phyloP scores from a whole-genome alignment of 2,329 filamentous ascomycete genomes.

The Trichoderma koningiopsis region DNA sequence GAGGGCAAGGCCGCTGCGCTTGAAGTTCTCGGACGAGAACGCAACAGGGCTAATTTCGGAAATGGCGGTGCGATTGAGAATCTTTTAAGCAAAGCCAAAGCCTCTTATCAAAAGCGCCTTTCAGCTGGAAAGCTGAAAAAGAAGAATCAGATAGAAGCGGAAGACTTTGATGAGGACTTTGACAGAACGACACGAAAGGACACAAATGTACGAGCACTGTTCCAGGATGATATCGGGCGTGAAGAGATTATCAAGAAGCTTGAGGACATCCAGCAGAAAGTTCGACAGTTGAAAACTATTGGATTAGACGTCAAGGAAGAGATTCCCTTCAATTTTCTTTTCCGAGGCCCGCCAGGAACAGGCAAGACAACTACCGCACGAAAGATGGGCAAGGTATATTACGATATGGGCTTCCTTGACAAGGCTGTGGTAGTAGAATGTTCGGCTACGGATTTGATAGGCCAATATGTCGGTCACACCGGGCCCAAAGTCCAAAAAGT shows the following conservation, averaged over 20 bases:
- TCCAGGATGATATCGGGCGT: constrained; percentile 60
- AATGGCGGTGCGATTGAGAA: constrained; percentile 76
- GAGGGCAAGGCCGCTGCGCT: constrained; percentile 57
- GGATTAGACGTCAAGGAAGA: constrained; percentile 38
- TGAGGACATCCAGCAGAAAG: constrained; percentile 56
- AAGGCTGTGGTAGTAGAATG: constrained; percentile 63
- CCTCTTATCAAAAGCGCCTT: constrained; percentile 37
- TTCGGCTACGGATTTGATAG: constrained; percentile 70
- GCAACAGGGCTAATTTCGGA: constrained; percentile 70
- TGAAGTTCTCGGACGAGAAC: constrained; percentile 61
- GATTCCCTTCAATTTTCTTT: constrained; percentile 69
- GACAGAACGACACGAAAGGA: constrained; percentile 44
- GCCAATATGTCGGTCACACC: constrained; percentile 69
- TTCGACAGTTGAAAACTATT: constrained; percentile 31
- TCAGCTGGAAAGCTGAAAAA: constrained; percentile 31
- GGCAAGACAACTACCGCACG: constrained; percentile 73
- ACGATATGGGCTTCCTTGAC: constrained; percentile 70
- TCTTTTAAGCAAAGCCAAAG: constrained; percentile 60
- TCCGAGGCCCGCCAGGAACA: constrained; percentile 66
- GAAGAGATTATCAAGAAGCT: constrained; percentile 57
- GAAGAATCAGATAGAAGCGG: constrained; percentile 71
- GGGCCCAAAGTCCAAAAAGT: constrained; percentile 63
- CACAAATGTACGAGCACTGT: constrained; percentile 55
- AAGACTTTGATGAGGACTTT: constrained; percentile 72
- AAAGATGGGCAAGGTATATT: constrained; percentile 76